Evolutionary conservation across 192 early-diverging fungal genomes (phyloP).

Genomic region (Physocladia obscura): DNA sequence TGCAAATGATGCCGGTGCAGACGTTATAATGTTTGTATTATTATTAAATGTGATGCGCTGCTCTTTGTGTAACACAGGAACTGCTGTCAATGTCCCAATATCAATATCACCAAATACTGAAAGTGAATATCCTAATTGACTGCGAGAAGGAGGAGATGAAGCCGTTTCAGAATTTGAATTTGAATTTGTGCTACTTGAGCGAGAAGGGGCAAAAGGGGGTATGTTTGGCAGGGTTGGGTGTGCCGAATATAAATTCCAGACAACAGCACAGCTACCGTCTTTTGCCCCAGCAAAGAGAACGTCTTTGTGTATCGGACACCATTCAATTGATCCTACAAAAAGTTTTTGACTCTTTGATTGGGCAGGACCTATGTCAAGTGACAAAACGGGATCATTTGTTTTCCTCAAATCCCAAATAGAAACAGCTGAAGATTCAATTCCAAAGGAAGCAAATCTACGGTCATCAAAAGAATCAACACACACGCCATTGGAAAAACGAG

Average conservation of each 20-base stretch:
- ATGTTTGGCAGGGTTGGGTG: too few species aligned
- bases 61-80: background rate
- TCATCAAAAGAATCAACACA: constrained; percentile 67
- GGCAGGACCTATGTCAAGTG: too few species aligned
- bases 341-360: too few species aligned
- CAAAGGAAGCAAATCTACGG: constrained; percentile 69
- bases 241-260: constrained; percentile 6
- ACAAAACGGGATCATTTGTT: constrained; percentile 58
- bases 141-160: background rate
- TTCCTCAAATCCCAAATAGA: constrained; percentile 77
- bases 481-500: constrained; percentile 58
- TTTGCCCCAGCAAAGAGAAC: background rate
- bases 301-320: constrained; percentile 12
- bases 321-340: background rate
- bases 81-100: background rate
- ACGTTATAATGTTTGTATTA: too few species aligned
- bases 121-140: background rate
- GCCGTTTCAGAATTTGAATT: background rate
- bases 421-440: constrained; percentile 33
- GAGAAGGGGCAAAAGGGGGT: background rate
- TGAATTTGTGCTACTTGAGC: background rate
- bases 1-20: too few species aligned
- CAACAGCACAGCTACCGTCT: background rate
- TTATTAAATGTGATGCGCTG: too few species aligned
- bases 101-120: background rate